These are phyloP conservation scores for Cyclotella baltica DNA, from an alignment of 108 stramenopile genomes.

Conservation along the genomic window DNA sequence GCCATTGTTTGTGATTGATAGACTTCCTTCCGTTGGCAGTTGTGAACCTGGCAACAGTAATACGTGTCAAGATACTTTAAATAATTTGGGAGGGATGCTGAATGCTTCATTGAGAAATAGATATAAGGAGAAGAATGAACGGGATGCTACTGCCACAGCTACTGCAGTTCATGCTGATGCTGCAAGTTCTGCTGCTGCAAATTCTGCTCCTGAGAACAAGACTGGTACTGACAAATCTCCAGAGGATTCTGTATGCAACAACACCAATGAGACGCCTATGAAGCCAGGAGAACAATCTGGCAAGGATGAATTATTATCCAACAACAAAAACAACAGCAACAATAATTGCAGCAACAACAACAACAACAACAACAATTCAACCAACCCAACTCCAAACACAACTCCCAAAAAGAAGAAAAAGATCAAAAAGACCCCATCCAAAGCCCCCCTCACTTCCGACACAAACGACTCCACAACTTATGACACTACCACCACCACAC, in stretches of 20 bases:
- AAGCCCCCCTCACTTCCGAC: no score
- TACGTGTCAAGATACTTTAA: neutral
- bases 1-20: neutral
- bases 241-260: no score
- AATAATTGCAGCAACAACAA: neutral
- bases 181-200: conserved; percentile 10
- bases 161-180: conserved; percentile 10
- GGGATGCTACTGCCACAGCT: conserved; percentile 21
- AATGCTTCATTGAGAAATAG: conserved; percentile 73
- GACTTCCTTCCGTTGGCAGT: neutral
- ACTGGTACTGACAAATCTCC: neutral
- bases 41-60: conserved; percentile 1
- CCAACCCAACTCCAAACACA: conserved; percentile 7
- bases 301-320: no score
- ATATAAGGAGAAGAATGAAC: conserved; percentile 68
- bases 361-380: neutral
- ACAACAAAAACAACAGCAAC: neutral
- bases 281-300: neutral
- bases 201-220: neutral
- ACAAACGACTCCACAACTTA: neutral
- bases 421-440: conserved; percentile 23
- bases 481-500: conserved; percentile 11
- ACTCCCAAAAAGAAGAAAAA: conserved; percentile 52
- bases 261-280: neutral
- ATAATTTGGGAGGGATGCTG: conserved; percentile 64